Conservation (phyloP, 2,329 filamentous ascomycete species). For the Elsinoe necatrix region DNA sequence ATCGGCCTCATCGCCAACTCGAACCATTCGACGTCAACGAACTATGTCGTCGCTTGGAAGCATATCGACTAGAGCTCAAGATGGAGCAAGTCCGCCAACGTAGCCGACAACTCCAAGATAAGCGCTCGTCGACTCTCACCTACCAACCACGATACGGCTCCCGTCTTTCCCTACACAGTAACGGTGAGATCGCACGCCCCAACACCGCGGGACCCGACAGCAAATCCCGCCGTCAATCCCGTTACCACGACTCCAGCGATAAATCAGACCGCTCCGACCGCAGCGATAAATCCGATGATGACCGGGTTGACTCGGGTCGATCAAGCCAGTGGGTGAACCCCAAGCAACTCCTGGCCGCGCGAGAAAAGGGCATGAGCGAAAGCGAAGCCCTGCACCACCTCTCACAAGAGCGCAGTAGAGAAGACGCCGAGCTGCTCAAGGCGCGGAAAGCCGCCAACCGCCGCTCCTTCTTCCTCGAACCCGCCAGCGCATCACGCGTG, state of each 20-base stretch:
- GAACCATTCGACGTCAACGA: slow-evolving; percentile 18
- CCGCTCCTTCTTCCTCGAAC: slow-evolving; percentile 10
- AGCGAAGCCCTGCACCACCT: slow-evolving; percentile 2
- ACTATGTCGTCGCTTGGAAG: slow-evolving; percentile 17
- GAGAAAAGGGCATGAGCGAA: slow-evolving; percentile 5
- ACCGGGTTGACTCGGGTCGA: neutral
- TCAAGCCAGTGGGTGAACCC: slow-evolving; percentile 9
- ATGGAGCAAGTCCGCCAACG: slow-evolving; percentile 16
- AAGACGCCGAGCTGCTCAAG: slow-evolving; percentile 1
- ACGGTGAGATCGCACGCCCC: neutral
- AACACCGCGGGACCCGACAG: neutral
- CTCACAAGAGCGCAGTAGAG: neutral
- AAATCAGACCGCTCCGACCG: slow-evolving; percentile 5
- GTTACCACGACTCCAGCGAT: slow-evolving; percentile 14
- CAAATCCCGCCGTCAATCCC: neutral
- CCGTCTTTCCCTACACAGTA: slow-evolving; percentile 2
- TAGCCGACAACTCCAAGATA: slow-evolving; percentile 7
- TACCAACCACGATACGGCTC: slow-evolving; percentile 13
- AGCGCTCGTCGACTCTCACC: slow-evolving; percentile 2
- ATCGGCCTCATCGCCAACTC: slow-evolving; percentile 9
- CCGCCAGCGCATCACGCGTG: neutral
- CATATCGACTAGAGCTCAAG: slow-evolving; percentile 17
- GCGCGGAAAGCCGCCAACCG: slow-evolving; percentile 6
- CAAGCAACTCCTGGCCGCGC: slow-evolving; percentile 10
- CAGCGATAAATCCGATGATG: slow-evolving; percentile 3